These are phyloP conservation scores for Lepidopterella palustris DNA, from an alignment of 495 filamentous ascomycete genomes.

Conservation along the genomic window DNA sequence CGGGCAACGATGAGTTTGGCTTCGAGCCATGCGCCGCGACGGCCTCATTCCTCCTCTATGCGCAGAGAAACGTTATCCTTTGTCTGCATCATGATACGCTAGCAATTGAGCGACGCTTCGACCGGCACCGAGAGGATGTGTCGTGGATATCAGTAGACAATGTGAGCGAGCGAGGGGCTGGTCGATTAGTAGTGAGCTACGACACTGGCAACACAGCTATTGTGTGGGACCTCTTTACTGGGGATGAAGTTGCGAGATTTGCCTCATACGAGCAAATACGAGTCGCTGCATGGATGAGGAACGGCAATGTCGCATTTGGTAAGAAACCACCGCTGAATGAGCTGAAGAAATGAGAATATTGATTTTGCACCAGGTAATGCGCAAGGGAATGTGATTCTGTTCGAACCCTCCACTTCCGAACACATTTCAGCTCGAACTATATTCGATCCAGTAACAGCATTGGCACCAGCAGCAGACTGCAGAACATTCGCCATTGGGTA, in stretches of 20 bases:
- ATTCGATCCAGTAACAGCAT: constrained; percentile 83
- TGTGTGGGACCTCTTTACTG: constrained; percentile 93
- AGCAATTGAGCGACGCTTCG: constrained; percentile 81
- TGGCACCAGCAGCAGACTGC: constrained; percentile 88
- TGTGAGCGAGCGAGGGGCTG: constrained; percentile 78
- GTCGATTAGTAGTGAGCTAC: constrained; percentile 84
- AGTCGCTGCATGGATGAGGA: constrained; percentile 91
- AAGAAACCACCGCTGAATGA: constrained; percentile 26
- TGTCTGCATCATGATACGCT: constrained; percentile 88
- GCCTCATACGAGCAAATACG: constrained; percentile 80
- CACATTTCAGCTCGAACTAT: constrained; percentile 90
- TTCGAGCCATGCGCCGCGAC: constrained; percentile 85
- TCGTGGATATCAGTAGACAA: constrained; percentile 83
- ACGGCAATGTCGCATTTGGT: constrained; percentile 97
- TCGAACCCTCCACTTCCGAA: constrained; percentile 88
- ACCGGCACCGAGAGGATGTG: constrained; percentile 76
- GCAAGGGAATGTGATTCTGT: constrained; percentile 89
- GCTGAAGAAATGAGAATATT: constrained; percentile 4
- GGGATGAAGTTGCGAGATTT: constrained; percentile 83
- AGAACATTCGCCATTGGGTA: constrained; percentile 96
- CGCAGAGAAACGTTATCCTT: constrained; percentile 69
- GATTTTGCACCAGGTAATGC: constrained; percentile 57
- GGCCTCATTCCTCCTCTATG: constrained; percentile 77
- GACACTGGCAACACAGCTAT: constrained; percentile 88
- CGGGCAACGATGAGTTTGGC: constrained; percentile 48